phyloP scores from a whole-genome alignment of 208 protist genomes.

The Leishmania martiniquensis region DNA sequence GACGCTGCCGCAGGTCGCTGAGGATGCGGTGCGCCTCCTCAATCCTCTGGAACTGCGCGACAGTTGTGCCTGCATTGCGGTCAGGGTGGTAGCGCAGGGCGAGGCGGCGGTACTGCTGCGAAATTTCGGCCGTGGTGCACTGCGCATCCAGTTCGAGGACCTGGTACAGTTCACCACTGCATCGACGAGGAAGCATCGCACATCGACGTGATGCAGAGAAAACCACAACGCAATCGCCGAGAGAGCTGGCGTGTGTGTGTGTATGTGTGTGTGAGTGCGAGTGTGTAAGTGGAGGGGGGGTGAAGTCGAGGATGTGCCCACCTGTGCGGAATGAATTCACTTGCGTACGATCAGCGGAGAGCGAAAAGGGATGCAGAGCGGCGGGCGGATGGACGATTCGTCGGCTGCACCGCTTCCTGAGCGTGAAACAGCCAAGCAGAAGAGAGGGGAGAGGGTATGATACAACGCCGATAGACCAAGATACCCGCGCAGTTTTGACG shows the following conservation, averaged over 20 bases:
- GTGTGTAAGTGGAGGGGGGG: too few species aligned
- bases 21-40: constrained; percentile 97
- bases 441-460: too few species aligned
- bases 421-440: too few species aligned
- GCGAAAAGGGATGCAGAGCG: neutral
- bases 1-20: constrained; percentile 92
- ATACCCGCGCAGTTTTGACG: too few species aligned
- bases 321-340: neutral
- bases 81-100: constrained; percentile 93
- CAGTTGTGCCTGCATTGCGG: constrained; percentile 70
- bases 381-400: too few species aligned
- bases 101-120: constrained; percentile 82
- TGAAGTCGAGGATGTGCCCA: neutral
- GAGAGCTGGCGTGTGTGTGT: neutral
- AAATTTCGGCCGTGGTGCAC: constrained; percentile 68
- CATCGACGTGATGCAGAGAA: neutral
- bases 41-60: constrained; percentile 91
- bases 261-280: neutral
- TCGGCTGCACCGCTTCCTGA: too few species aligned
- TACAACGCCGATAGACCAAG: too few species aligned
- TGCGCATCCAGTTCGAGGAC: constrained; percentile 62
- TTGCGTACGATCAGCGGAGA: neutral
- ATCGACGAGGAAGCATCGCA: constrained; percentile 41
- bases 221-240: neutral
- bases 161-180: constrained; percentile 72